Base-by-base conservation (phyloP, 2,329 filamentous ascomycete genomes). In the Fusarium sacchari region DNA sequence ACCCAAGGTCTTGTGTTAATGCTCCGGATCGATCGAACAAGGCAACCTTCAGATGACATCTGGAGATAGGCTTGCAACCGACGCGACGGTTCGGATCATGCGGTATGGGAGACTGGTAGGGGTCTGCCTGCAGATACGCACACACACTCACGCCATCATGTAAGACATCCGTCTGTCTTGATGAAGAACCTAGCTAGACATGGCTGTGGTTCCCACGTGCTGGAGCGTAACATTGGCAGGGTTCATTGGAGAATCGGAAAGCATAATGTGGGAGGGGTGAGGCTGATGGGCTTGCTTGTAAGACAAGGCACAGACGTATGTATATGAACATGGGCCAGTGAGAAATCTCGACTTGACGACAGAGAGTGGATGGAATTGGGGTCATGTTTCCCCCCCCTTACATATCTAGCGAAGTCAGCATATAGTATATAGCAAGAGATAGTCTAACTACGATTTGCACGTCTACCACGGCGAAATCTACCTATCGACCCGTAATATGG, bases 161-260 rank as follows among this genome's bases (percentile, higher is more conserved):
- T 71, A 44, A 74, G 67, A 74, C 67, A 72, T 55, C 20, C 32
- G 34, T 30, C 32, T 43, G 42, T 59, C 63, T 69, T 50, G 58
- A 43, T 44, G 50, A 61, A 65, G 59, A 56, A 44, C 59, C 56
- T 49, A 47, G 42, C 52, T 44, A 59, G 46, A 39, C 59, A 56
- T 56, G 44, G 50, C 42, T 47, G 57, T 71, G 46, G 61, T 57
- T 68, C 52, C 63, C 59, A 71, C 62, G 60, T 74, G 67, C 28
- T 49, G 61, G 36, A 46, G 50, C 30, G 28, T 36, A 39, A 58
- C 37, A 50, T 43, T 40, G 34, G 30, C 43, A 64, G 57, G 57
- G 40, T 39, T 61, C 18, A 32, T 55, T 42, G 24, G 50, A 32
- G 52, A 43, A 43, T 60, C 34, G 36, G 58, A 24, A 49, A 52